Conservation (phyloP, 2,329 filamentous ascomycete genomes). For the Nigrograna mackinnonii region DNA sequence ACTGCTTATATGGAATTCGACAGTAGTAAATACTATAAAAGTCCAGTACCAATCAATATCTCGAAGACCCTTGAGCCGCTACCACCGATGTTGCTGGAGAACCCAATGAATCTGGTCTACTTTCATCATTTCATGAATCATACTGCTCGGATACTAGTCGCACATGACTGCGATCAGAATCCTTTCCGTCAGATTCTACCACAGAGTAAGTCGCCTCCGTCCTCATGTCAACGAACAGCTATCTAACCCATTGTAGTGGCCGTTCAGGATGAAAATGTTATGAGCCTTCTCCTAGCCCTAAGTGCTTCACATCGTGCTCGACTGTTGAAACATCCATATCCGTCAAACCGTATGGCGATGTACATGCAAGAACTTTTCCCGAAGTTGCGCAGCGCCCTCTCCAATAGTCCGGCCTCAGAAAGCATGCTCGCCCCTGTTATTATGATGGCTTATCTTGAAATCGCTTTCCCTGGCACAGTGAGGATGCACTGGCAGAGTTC, state of each 20-base stretch:
- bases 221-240: no score
- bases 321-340: constrained; percentile 73
- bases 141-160: constrained; percentile 69
- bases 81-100: constrained; percentile 63
- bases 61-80: constrained; percentile 60
- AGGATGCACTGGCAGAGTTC: constrained; percentile 80
- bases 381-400: constrained; percentile 68
- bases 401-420: constrained; percentile 63
- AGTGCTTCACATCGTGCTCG: constrained; percentile 82
- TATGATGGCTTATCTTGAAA: constrained; percentile 82
- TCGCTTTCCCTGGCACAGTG: constrained; percentile 79
- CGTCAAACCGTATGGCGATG: constrained; percentile 74
- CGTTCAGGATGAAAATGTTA: constrained; percentile 68
- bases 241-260: no score
- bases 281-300: constrained; percentile 79
- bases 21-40: constrained; percentile 69
- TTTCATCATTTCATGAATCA: constrained; percentile 79
- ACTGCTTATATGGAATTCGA: constrained; percentile 54
- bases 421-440: constrained; percentile 79
- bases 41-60: constrained; percentile 68
- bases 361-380: constrained; percentile 83
- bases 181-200: constrained; percentile 60
- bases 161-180: constrained; percentile 65
- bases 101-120: constrained; percentile 80
- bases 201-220: constrained; percentile 61